A percentile compares a stretch with the other conserved stretches of the same genome.
These are phyloP conservation scores for Aspergillus ostianus DNA, from an alignment of 495 filamentous ascomycete genomes.

Conservation along the genomic window DNA sequence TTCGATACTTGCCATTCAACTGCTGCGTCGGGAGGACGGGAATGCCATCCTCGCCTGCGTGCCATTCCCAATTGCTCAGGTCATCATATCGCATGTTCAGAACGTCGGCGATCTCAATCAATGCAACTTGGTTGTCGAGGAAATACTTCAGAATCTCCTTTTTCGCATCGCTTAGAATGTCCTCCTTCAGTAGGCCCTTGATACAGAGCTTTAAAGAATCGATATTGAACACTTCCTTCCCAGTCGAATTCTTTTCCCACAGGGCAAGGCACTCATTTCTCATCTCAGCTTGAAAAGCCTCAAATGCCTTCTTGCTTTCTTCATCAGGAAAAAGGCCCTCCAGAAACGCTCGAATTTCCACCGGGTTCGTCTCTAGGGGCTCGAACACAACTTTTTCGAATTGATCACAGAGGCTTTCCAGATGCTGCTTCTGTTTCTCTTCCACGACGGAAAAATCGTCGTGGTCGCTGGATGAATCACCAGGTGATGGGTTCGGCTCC, in stretches of 20 bases:
- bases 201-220: constrained; percentile 40
- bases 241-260: constrained; percentile 27
- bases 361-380: constrained; percentile 37
- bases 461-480: constrained; percentile 2
- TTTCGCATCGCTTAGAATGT: constrained; percentile 56
- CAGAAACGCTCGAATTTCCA: constrained; percentile 46
- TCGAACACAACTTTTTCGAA: constrained; percentile 56
- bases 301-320: constrained; percentile 23
- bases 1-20: constrained; percentile 51
- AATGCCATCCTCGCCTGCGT: constrained; percentile 34
- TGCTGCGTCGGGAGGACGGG: constrained; percentile 49
- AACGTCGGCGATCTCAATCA: constrained; percentile 57
- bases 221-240: constrained; percentile 25
- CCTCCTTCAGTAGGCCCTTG: constrained; percentile 47
- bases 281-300: constrained; percentile 23
- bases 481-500: constrained; percentile 15
- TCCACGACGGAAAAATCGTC: constrained; percentile 25
- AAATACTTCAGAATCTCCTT: constrained; percentile 52
- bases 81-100: constrained; percentile 58
- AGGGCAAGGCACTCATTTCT: not conserved
- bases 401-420: constrained; percentile 30
- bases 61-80: constrained; percentile 56
- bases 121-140: constrained; percentile 43
- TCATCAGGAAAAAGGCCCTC: constrained; percentile 39
- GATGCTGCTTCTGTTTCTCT: constrained; percentile 28